Evolutionary conservation across 345 rosid species (phyloP), one percentile per base, ranked within the genome.

Genomic region (Acer saccharum): DNA sequence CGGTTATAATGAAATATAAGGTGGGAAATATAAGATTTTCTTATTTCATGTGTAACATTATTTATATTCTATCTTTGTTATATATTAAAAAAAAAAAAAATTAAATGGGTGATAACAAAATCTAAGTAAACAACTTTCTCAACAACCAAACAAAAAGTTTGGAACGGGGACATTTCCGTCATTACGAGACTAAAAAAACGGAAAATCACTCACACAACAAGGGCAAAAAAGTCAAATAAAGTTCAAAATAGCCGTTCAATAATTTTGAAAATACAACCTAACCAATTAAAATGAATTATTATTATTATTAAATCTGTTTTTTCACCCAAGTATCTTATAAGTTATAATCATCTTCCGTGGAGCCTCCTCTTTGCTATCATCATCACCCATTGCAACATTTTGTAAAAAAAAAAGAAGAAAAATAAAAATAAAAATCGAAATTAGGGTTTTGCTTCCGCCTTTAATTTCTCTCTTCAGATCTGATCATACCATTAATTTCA

Each of bases 281-380:
- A 60, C 27, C 11, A 57, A 61, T n/a, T 44, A 29, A 55, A 79
- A 32, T 60, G 72, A 32, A 46, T 13, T 65, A 32, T 32, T 32
- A 32, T 32, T 32, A 35, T 35, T 35, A 25, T 58, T 13, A 64
- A 65, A 18, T 63, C 46, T 29, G 17, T n/a, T 7, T 29, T 48
- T 17, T 44, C 61, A 21, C 18, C 29, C 17, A 43, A 43, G 46
- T 43, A 43, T 43, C 9, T 3, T 50, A 75, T 52, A 66, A 7
- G 46, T 7, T 32, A 75, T 52, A 66, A 7, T 32, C 58, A 21
- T 10, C 21, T 48, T 4, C 25, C 50, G 63, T 74, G 50, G 62
- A 65, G 71, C 80, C 85, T 77, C 48, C 73, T 65, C 85, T 55
- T 78, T 72, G 73, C 74, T 60, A 9, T 60, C 81, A 82, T 76